Percentiles rank a stretch among this genome's conserved stretches.
Evolutionary conservation across 2,329 filamentous ascomycete genomes (phyloP).

Genomic region (Penicillium sp.): DNA sequence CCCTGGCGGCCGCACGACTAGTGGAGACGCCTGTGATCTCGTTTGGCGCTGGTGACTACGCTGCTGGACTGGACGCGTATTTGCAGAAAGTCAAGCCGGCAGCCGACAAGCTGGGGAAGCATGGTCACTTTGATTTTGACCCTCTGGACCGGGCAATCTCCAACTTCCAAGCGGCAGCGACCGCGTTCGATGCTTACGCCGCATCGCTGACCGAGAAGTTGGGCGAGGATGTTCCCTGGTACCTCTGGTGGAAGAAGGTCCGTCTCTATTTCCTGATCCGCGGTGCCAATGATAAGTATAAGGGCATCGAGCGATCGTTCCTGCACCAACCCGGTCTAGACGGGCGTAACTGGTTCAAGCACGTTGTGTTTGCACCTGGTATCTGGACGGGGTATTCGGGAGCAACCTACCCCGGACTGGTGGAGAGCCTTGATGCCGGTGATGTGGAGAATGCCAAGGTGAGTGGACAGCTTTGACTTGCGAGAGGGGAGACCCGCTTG

Average conservation of each 20-base stretch:
- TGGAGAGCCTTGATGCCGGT: conserved; percentile 60
- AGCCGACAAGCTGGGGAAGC: conserved; percentile 28
- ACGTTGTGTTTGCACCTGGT: conserved; percentile 89
- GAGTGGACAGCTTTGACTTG: conserved; percentile 28
- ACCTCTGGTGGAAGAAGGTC: conserved; percentile 70
- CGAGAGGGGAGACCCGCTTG: neutral
- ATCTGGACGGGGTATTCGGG: conserved; percentile 90
- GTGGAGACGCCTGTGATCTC: conserved; percentile 64
- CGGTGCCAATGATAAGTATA: conserved; percentile 76
- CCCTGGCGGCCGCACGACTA: conserved; percentile 63
- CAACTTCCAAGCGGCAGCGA: conserved; percentile 52
- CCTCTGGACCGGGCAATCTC: conserved; percentile 53
- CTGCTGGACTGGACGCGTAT: conserved; percentile 54
- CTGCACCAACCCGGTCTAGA: conserved; percentile 76
- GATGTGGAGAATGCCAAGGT: conserved; percentile 55
- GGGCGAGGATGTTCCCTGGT: conserved; percentile 69
- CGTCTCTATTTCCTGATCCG: conserved; percentile 65
- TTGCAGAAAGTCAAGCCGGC: conserved; percentile 36
- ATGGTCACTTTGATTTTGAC: conserved; percentile 43
- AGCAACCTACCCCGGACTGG: conserved; percentile 65
- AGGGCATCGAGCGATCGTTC: conserved; percentile 79
- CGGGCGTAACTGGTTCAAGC: conserved; percentile 85
- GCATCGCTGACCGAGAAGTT: conserved; percentile 52
- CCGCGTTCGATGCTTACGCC: conserved; percentile 55
- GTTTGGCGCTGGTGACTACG: conserved; percentile 67